Conservation (phyloP, 176 grass and related monocot genomes). For the Puccinellia tenuiflora region DNA sequence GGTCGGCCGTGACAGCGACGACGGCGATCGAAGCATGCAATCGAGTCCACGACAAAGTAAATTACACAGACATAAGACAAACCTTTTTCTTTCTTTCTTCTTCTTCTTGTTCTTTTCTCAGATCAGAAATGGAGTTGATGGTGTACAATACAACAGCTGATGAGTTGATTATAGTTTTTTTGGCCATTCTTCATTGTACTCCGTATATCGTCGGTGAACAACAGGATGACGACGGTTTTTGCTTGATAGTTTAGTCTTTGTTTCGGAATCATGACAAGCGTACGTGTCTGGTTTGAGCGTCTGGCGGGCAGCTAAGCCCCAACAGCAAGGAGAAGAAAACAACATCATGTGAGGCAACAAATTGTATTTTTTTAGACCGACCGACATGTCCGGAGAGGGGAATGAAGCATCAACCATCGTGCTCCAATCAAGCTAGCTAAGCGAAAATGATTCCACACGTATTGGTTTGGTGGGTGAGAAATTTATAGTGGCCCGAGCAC, state of each 20-base stretch:
- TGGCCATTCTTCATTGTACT: background rate
- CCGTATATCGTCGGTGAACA: too few relatives aligned
- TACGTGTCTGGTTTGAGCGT: background rate
- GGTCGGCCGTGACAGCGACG: background rate
- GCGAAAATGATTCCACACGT: background rate
- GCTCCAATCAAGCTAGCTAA: background rate
- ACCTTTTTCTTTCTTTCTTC: background rate
- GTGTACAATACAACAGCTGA: background rate
- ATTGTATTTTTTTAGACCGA: background rate
- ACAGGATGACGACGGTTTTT: background rate
- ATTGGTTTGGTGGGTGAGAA: background rate
- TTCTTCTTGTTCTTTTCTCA: background rate
- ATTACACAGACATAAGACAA: background rate
- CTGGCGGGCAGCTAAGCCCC: background rate
- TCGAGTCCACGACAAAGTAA: background rate
- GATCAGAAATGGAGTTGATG: background rate
- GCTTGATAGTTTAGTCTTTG: background rate
- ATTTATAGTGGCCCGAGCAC: background rate
- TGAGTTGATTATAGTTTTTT: background rate
- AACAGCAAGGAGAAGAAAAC: background rate
- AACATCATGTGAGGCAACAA: slow-evolving; percentile 4
- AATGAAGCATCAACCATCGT: background rate
- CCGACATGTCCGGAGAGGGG: background rate
- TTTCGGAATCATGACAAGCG: background rate
- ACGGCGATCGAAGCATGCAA: background rate